Evolutionary conservation across 2,329 filamentous ascomycete species (phyloP), one percentile per base, ranked within the genome.

Genomic region (Phialocephala subalpina): DNA sequence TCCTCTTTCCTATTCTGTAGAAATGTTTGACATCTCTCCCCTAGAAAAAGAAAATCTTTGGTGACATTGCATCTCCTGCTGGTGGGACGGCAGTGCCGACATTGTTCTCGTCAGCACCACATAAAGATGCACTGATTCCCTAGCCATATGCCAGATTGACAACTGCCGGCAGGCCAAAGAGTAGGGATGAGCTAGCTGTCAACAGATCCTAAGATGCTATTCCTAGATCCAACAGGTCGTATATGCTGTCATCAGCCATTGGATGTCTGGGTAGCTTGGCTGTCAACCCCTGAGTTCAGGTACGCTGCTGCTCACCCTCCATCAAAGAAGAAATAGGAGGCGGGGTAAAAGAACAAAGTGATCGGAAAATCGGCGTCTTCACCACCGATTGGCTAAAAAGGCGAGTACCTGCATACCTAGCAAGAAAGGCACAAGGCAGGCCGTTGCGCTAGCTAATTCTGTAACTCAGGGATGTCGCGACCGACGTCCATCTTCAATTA

Each of bases 401-500:
- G 45, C n/a, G 11, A 25, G 45, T 25, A 49, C 45, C 45, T 49
- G n/a, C 45, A 42, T 42, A 5, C 16, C 40, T 42, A 18, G 40
- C 12, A n/a, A 16, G 16, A n/a, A 16, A n/a, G n/a, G n/a, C n/a
- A n/a, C n/a, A n/a, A n/a, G n/a, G n/a, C n/a, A n/a, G 12, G 14
- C 14, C 14, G n/a, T 25, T 22, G 18, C 20, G n/a, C 20, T 49
- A 49, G 18, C 45, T 25, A 6, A 20, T 1, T 6, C 38, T 42
- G 12, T 42, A 49, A n/a, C 45, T 49, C 45, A 49, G 55, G 33
- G 20, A 57, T 36, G 22, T 57, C 55, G 33, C 29, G 55, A 57
- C 55, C 29, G 55, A 57, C 55, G 12, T 57, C 14, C 29, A 57
- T 29, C 55, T 57, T 25, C 27, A 14, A 55, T 33, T 18, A 55